Evolutionary conservation across 129 eudicot genomes (phyloP), one percentile per base, ranked within the genome.

Genomic region (Tagetes erecta): DNA sequence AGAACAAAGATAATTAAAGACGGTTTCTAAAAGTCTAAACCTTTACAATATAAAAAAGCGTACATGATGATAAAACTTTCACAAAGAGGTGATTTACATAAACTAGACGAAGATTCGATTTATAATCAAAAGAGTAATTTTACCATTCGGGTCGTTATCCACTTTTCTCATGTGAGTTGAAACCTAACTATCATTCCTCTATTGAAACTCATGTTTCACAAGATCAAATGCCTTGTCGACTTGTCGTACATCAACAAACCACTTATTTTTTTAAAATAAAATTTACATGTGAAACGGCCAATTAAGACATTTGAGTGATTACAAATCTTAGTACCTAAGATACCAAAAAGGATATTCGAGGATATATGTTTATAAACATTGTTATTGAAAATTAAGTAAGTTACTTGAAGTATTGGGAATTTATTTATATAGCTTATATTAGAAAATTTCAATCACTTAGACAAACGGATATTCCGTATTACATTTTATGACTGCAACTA

Each of bases 361-460:
- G 27, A 20, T 20, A 20, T 20, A 20, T n/a, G 57, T 12, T 51
- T 51, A n/a, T n/a, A 3, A 51, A 51, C 56, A 13, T 51, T 51
- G 3, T 51, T 12, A 50, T 50, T 13, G 56, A 6, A 6, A 50
- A 13, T 12, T 50, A 1, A 30, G 8, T 12, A 56, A 56, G 38
- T 56, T 53, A 53, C 60, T 53, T 20, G 14, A 53, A 14, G 59
- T 53, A 53, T 6, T 27, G 60, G 9, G 34, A 27, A 53, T 53
- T 53, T 20, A 53, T 53, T 53, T 20, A 53, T n/a, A 20, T 20
- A 53, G 30, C 60, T 53, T n/a, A 53, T 53, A 53, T 4, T 53
- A 53, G 60, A 53, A 53, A 53, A 53, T 53, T 10, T 53, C 30
- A 51, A 51, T 51, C 57, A 51, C 57, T 13, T 51, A 27, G 57